Percentiles rank a stretch among this genome's conserved stretches.
These are phyloP conservation scores for Priceomyces castillae DNA, from an alignment of 805 yeast species.

Conservation along the genomic window DNA sequence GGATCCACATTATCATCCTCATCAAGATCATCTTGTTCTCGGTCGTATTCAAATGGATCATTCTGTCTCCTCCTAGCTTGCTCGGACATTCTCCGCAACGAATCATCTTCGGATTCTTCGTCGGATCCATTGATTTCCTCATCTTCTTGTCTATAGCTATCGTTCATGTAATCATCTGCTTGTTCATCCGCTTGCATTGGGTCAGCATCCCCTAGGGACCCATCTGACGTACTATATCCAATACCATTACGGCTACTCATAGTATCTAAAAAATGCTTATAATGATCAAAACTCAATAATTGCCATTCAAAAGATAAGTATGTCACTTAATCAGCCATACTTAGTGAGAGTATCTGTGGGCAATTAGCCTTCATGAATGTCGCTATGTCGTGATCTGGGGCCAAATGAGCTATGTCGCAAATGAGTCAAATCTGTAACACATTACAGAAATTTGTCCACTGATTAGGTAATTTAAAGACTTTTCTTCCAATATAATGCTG, in stretches of 20 bases:
- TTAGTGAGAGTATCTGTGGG: neutral
- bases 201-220: neutral
- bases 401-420: neutral
- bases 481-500: too few relatives aligned
- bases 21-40: slow-evolving; percentile 15
- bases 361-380: neutral
- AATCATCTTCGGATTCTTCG: slow-evolving; percentile 17
- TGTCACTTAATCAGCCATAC: neutral
- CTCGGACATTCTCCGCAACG: slow-evolving; percentile 39
- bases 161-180: neutral
- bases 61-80: slow-evolving; percentile 24
- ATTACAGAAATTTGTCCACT: too few relatives aligned
- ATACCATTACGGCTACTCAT: neutral
- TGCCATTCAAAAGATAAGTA: neutral
- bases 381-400: neutral
- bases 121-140: slow-evolving; percentile 11
- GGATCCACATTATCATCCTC: slow-evolving; percentile 15
- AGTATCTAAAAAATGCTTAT: neutral
- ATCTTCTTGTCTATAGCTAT: neutral
- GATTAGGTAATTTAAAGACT: too few relatives aligned
- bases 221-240: neutral
- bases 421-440: too few relatives aligned
- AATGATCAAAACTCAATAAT: neutral
- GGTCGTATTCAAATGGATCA: slow-evolving; percentile 16
- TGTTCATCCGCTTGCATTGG: neutral